These are phyloP conservation scores for Elasticomyces elasticus DNA, from an alignment of 495 filamentous ascomycete species.

Conservation along the genomic window DNA sequence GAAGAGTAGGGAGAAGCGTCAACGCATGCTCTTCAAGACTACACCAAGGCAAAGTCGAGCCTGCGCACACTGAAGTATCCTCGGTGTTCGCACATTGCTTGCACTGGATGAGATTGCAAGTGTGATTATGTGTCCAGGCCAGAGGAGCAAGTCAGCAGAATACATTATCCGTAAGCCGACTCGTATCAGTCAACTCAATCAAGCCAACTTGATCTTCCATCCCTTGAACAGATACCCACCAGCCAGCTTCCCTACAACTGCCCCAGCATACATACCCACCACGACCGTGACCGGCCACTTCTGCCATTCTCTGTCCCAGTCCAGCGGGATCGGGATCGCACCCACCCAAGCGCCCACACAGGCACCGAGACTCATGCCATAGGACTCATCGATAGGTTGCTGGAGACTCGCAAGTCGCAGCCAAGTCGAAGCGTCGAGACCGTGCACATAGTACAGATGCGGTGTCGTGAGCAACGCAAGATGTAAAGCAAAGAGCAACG, in stretches of 20 bases:
- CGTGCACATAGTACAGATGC: slow-evolving; percentile 72
- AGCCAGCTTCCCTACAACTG: slow-evolving; percentile 48
- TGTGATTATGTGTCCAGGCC: too few species aligned
- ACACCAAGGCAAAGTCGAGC: too few species aligned
- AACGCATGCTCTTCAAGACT: too few species aligned
- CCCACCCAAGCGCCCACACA: slow-evolving; percentile 65
- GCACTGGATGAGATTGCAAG: too few species aligned
- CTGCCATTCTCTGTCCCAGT: slow-evolving; percentile 97
- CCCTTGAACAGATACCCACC: slow-evolving; percentile 53
- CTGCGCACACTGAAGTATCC: too few species aligned
- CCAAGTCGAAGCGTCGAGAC: slow-evolving; percentile 67
- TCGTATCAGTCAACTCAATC: too few species aligned
- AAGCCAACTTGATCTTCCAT: slow-evolving; percentile 49
- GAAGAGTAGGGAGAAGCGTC: too few species aligned
- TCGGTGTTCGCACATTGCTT: too few species aligned
- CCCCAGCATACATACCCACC: slow-evolving; percentile 60
- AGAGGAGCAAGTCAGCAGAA: too few species aligned
- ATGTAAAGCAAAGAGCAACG: slow-evolving; percentile 68
- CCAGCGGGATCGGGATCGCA: slow-evolving; percentile 85
- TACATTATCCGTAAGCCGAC: too few species aligned
- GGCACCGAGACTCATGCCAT: slow-evolving; percentile 55
- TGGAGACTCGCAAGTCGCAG: slow-evolving; percentile 50
- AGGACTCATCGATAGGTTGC: slow-evolving; percentile 55
- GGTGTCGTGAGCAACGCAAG: slow-evolving; percentile 64
- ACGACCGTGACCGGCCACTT: slow-evolving; percentile 90